phyloP scores from a whole-genome alignment of 1,139 yeast species.

The Suhomyces chickasaworum region DNA sequence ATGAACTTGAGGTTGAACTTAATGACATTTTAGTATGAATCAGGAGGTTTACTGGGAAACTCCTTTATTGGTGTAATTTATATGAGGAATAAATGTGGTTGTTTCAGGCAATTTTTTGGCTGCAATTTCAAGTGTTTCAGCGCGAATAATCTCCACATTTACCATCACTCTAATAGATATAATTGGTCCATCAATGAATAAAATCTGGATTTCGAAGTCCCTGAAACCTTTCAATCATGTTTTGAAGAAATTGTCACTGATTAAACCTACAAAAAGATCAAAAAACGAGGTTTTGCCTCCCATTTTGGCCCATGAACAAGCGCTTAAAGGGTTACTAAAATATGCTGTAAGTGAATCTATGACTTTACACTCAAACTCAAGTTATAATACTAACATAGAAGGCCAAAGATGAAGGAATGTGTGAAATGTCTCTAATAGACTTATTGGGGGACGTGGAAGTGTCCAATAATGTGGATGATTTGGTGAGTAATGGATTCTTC shows the following conservation, averaged over 20 bases:
- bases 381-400: not conserved
- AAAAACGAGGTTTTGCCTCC: not conserved
- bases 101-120: slow-evolving; percentile 6
- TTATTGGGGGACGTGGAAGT: not conserved
- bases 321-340: slow-evolving; percentile 1
- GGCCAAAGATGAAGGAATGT: not conserved
- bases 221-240: not conserved
- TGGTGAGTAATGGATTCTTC: slow-evolving; percentile 11
- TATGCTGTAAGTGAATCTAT: not conserved
- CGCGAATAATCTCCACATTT: not conserved
- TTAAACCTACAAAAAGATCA: not conserved
- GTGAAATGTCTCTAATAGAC: slow-evolving; percentile 1
- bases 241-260: not conserved
- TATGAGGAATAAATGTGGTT: not conserved
- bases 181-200: not conserved
- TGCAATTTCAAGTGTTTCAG: slow-evolving; percentile 10
- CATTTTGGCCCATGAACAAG: not conserved
- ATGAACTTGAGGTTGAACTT: no score
- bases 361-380: no score
- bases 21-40: no score
- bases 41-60: no score
- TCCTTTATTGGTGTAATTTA: not conserved
- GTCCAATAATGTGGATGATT: not conserved
- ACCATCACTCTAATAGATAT: not conserved
- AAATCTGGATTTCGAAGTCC: not conserved